A percentile compares a stretch with the other conserved stretches of the same genome.
Evolutionary conservation across 306 rosid species (phyloP).

Genomic region (Vachellia collinsii): DNA sequence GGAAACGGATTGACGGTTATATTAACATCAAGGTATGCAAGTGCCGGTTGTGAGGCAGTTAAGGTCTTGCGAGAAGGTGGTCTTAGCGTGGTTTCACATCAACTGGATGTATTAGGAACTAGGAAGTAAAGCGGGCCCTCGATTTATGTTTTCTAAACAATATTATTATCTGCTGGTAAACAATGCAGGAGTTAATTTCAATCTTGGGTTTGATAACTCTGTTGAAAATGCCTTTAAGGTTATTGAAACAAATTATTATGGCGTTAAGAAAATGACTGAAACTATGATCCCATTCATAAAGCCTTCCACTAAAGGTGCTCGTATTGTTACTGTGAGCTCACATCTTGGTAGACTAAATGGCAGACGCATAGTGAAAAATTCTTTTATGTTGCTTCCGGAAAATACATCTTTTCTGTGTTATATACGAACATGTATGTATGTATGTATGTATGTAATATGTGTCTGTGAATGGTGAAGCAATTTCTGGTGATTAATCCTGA

Average conservation of each 20-base stretch:
- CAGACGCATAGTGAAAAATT: slow-evolving; percentile 60
- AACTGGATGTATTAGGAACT: slow-evolving; percentile 67
- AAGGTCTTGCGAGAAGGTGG: slow-evolving; percentile 91
- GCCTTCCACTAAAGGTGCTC: slow-evolving; percentile 65
- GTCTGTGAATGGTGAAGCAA: background rate
- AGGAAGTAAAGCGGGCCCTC: background rate
- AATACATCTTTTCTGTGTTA: background rate
- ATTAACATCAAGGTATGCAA: slow-evolving; percentile 77
- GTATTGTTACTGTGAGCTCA: slow-evolving; percentile 86
- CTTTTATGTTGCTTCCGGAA: background rate
- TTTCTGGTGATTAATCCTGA: background rate
- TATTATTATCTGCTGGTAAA: slow-evolving; percentile 59
- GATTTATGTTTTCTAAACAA: slow-evolving; percentile 30
- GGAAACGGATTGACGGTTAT: slow-evolving; percentile 79
- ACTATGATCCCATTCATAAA: slow-evolving; percentile 93
- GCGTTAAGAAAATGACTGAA: slow-evolving; percentile 73
- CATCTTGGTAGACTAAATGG: slow-evolving; percentile 84
- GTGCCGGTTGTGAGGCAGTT: slow-evolving; percentile 81
- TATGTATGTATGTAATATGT: background rate
- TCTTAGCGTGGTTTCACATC: slow-evolving; percentile 65
- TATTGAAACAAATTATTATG: slow-evolving; percentile 73
- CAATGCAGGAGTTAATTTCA: slow-evolving; percentile 90
- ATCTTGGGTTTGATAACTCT: slow-evolving; percentile 74
- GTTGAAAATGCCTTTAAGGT: slow-evolving; percentile 69
- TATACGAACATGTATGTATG: background rate